Base-by-base conservation (phyloP, 805 yeast species). In the Metschnikowia matae region DNA sequence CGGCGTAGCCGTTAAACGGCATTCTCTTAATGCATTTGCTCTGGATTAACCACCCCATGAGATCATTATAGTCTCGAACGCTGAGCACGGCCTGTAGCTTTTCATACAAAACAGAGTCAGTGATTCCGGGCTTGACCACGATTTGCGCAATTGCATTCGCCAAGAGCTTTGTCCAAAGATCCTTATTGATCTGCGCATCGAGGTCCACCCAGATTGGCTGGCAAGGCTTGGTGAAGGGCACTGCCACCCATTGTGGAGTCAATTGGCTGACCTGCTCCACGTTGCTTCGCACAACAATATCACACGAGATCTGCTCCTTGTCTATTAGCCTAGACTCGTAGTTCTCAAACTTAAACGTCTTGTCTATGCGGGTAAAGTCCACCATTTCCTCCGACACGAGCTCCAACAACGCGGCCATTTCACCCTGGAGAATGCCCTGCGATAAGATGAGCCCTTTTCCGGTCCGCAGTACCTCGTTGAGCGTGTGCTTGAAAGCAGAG, bases 241-340 rank as follows among this genome's bases (percentile, higher is more conserved):
- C 77, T 1, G 82, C 71, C 1, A 70, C 62, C 4, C 57, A 51
- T 1, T 29, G 40, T n/a, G 59, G 44, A 18, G 18, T 18, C 17
- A 37, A 14, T 26, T 26, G 37, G 14, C 37, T 40, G 23, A 43
- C 44, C 29, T 32, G 35, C 21, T 61, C 49, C 29, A 26, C 31
- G 17, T 52, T 44, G n/a, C 60, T 49, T 48, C 70, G 67, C 20
- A 77, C 62, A 20, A 80, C 73, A 21, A 83, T 81, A 61, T 81
- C 96, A 62, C 83, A 85, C 59, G 78, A 89, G 44, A 80, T 76
- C 63, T 75, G 83, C 39, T 76, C 81, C 55, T 84, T 80, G 53
- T 88, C 95, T 38, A 87, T 78, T 17, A 81, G 72, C 54, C 96
- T 77, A 1, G 96, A 86, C 37, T 85, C 85, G 62, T 90, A 91